Base-by-base conservation (phyloP, 176 grass and related monocot genomes). In the Dendrocalamus sinicus region DNA sequence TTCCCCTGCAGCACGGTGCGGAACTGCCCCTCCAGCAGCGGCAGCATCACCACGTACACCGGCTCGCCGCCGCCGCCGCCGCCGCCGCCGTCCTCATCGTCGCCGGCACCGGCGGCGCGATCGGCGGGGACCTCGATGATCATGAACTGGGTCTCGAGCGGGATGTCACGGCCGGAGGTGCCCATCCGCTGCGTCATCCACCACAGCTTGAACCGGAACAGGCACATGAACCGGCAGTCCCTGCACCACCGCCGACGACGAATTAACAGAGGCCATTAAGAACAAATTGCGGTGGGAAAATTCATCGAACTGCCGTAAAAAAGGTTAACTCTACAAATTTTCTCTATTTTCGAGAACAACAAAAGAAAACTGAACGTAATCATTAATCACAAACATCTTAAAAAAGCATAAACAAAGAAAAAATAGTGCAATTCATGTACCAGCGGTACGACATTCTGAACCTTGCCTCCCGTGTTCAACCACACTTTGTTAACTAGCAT, bases 81-180 rank as follows among this genome's bases (percentile, higher is more conserved):
- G 58, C 0, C 19, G 32, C 5, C 12, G 35, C 35, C 28, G 44
- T 2, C 77, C 15, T 41, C 60, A 7, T 1, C 86, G 1, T 79
- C 48, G 7, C 2, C 62, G 13, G 8, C 76, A 17, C 20, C 73
- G 39, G 12, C 64, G 48, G 57, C 11, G 7, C 8, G 8, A 9
- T 2, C 60, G 80, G 70, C 75, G 14, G 90, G 90, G 32, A 78
- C 75, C 90, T 94, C 92, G 28, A 97, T n/a, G 86, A 97, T 59
- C 89, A 97, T 88, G 87, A 97, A 97, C 84, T 97, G 95, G 10
- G 95, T 97, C 84, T 97, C 95, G 14, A 95, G 87, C 35, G 91
- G 95, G 43, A 97, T 78, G 52, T 95, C 92, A 59, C 92, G 82
- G 16, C 95, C 92, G 67, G 66, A 48, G 63, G 7, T 79, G 63